Evolutionary conservation across 805 yeast genomes (phyloP).

Genomic region (Torulaspora quercuum): DNA sequence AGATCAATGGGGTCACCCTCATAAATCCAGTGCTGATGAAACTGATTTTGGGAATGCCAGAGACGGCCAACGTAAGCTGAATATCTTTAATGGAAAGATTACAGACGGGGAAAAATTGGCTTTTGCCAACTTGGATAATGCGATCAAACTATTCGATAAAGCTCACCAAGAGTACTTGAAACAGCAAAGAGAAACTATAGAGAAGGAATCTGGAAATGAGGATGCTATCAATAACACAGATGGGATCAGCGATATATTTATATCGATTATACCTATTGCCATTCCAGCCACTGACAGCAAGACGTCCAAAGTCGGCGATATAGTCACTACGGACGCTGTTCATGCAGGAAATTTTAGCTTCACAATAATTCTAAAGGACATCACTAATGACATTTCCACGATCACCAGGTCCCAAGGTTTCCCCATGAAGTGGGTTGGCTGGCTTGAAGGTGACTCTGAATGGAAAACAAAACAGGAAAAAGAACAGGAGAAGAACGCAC

Average conservation of each 20-base stretch:
- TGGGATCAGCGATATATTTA: slow-evolving; percentile 56
- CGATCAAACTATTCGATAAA: slow-evolving; percentile 46
- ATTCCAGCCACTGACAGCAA: slow-evolving; percentile 30
- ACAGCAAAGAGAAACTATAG: slow-evolving; percentile 15
- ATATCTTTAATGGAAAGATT: slow-evolving; percentile 69
- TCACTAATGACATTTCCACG: slow-evolving; percentile 69
- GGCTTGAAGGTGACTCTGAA: slow-evolving; percentile 54
- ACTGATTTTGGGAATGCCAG: too few species aligned
- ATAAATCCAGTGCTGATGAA: slow-evolving; percentile 5
- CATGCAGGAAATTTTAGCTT: slow-evolving; percentile 62
- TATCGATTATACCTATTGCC: slow-evolving; percentile 62
- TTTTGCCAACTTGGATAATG: slow-evolving; percentile 77
- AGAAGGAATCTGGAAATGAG: slow-evolving; percentile 20
- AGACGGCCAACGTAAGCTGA: slow-evolving; percentile 46
- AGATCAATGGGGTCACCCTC: slow-evolving; percentile 46
- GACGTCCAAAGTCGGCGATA: slow-evolving; percentile 22
- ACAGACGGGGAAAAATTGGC: slow-evolving; percentile 87
- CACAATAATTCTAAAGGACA: slow-evolving; percentile 71
- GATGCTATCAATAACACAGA: slow-evolving; percentile 22
- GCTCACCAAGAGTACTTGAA: slow-evolving; percentile 32
- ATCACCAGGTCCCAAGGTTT: slow-evolving; percentile 82
- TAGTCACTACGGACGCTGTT: slow-evolving; percentile 39
- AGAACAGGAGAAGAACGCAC: slow-evolving; percentile 23
- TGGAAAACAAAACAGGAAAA: slow-evolving; percentile 37
- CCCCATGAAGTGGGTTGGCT: slow-evolving; percentile 87